Evolutionary conservation across 257 asterid species (phyloP), one percentile per base, ranked within the genome.

Genomic region (Scutellaria barbata): DNA sequence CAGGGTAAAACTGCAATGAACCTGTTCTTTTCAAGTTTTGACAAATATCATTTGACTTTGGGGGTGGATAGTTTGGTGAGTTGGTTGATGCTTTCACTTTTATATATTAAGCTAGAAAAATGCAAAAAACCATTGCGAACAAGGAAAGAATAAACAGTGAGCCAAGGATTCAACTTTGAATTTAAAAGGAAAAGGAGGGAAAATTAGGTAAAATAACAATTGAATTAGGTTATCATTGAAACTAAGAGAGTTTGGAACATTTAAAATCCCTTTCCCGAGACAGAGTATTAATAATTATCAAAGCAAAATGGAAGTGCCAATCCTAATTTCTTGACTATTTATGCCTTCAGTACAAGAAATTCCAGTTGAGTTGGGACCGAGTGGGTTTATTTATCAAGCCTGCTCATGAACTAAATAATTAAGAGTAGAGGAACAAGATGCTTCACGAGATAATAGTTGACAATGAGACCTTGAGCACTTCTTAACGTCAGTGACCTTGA

Each of bases 1-100:
- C 45, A 69, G 51, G n/a, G 16, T 33, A 11, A 18, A 50, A 41
- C 58, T 41, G 6, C 40, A 41, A 10, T 18, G 25, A 47, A 35
- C 55, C 55, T 43, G 10, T 69, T 33, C 6, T 40, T 61, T 22
- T 8, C n/a, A 41, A 66, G 35, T 30, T 30, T 30, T 30, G 35
- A 30, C 63, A 12, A 13, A 43, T 18, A 56, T 37, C 35, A 11
- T 72, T n/a, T 12, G 9, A 41, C 63, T 45, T 16, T 13, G 45
- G 22, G 39, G 16, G 46, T 20, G 46, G 64, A 20, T 8, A 4
- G 46, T 75, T 63, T 42, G 71, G 75, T 41, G 43, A 11, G 47
- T 56, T 67, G 58, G 53, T 52, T 52, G 69, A 69, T 74, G 63
- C 22, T 33, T 43, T 40, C 62, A 48, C 14, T 61, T 16, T 30